Percentiles rank a stretch among this genome's conserved stretches.
These are phyloP conservation scores for Schwanniomyces pseudopolymorphus DNA, from an alignment of 805 yeast genomes.

Conservation along the genomic window DNA sequence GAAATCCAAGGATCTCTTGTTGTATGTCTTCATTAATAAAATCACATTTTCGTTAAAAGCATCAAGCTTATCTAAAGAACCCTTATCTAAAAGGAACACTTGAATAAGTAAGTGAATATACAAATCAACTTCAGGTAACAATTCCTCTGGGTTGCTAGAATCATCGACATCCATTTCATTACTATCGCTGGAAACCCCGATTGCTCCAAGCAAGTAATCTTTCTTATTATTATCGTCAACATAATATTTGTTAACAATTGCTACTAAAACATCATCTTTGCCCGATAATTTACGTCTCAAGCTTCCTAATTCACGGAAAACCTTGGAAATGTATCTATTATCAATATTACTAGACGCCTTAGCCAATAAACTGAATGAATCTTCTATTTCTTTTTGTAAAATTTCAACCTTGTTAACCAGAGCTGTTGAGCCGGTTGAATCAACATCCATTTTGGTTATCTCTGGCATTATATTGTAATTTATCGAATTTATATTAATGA, in stretches of 20 bases:
- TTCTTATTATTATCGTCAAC: conserved; percentile 48
- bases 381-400: conserved; percentile 37
- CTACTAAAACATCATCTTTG: conserved; percentile 46
- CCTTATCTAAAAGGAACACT: conserved; percentile 67
- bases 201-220: conserved; percentile 34
- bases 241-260: conserved; percentile 56
- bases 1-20: conserved; percentile 81
- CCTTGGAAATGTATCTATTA: conserved; percentile 83
- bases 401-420: conserved; percentile 9
- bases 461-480: conserved; percentile 2
- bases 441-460: conserved; percentile 13
- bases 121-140: conserved; percentile 77
- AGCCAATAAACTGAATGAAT: conserved; percentile 46
- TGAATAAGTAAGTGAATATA: conserved; percentile 79
- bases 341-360: conserved; percentile 75
- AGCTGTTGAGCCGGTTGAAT: conserved; percentile 18
- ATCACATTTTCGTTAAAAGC: conserved; percentile 54
- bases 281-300: conserved; percentile 62
- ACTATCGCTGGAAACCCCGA: conserved; percentile 22
- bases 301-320: conserved; percentile 76
- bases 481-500: background rate
- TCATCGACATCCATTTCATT: conserved; percentile 30
- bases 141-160: conserved; percentile 10
- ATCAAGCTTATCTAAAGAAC: conserved; percentile 49
- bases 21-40: conserved; percentile 58